These are phyloP conservation scores for Podospora comata DNA, from an alignment of 495 filamentous ascomycete species.

Conservation along the genomic window DNA sequence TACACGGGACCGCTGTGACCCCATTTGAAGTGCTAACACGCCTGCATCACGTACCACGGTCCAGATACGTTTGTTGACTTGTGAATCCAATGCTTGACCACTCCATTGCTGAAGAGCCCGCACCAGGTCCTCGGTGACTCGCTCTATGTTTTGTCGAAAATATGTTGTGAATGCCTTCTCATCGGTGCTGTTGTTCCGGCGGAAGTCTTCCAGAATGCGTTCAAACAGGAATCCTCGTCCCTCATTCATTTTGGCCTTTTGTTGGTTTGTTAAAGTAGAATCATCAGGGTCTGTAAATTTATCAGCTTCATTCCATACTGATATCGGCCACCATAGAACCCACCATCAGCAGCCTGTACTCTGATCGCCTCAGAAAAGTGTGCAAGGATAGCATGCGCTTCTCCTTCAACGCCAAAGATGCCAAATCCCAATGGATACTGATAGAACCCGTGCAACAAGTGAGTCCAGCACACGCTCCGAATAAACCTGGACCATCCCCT, in stretches of 20 bases:
- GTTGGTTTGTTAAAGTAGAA: background rate
- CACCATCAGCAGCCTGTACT: background rate
- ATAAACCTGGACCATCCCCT: background rate
- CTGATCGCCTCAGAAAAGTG: background rate
- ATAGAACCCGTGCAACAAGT: background rate
- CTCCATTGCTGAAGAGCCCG: background rate
- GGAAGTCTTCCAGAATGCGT: background rate
- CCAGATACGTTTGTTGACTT: background rate
- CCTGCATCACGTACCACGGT: background rate
- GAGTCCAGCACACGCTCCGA: background rate
- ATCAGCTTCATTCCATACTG: background rate
- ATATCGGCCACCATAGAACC: background rate
- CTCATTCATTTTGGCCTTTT: background rate
- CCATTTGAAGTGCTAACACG: background rate
- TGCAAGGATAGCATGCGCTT: background rate
- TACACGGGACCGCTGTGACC: background rate
- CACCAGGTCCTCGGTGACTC: background rate
- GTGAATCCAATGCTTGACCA: background rate
- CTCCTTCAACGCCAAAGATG: background rate
- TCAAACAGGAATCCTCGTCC: background rate
- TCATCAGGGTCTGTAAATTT: background rate
- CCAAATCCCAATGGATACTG: background rate
- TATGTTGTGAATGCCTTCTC: background rate
- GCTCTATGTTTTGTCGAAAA: background rate
- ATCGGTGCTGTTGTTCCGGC: background rate